Evolutionary conservation across 2,329 filamentous ascomycete genomes (phyloP), one percentile per base, ranked within the genome.

Genomic region (Fusarium beomiforme): DNA sequence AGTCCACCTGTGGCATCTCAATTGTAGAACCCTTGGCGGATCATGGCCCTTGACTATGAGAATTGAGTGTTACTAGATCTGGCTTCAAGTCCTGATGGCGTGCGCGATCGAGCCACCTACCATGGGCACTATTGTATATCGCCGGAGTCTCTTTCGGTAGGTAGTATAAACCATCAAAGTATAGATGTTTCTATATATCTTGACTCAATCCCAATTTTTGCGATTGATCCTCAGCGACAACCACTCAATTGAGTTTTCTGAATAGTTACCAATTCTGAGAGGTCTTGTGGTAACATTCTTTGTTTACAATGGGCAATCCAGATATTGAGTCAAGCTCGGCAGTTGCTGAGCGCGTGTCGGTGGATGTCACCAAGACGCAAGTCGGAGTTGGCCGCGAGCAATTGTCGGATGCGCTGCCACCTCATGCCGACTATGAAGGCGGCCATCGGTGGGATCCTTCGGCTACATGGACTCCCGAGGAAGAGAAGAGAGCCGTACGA

Each of bases 401-500:
- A 37, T 77, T 84, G 50, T 77, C 79, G 54, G 60, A 73, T 8
- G 64, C 75, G 21, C 39, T 79, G 3, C 75, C 77, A 10, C 78
- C 78, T 23, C 78, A 79, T 31, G 74, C 67, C 13, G 61, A 73
- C 17, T 84, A 84, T 61, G 83, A 85, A 55, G 82, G 82, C 41
- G 73, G 74, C 34, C 83, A 84, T 69, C 79, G 83, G 43, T 84
- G 78, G 74, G 83, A 84, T 61, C 80, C 81, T 0, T 51, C 75
- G 14, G 78, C 78, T 10, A 77, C 76, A 46, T 91, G 89, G 89
- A 85, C 86, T 19, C 78, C 82, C 6, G 83, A 84, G 36, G 89
- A 91, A 73, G 89, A 91, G 78, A 84, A 80, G 68, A 80, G 75
- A 16, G 80, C 89, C 6, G 83, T 91, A 29, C 80, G 86, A 47